Percentiles rank a stretch among this genome's conserved stretches.
Conservation (phyloP, 192 early-diverging fungal genomes). For the Coemansia sp. region DNA sequence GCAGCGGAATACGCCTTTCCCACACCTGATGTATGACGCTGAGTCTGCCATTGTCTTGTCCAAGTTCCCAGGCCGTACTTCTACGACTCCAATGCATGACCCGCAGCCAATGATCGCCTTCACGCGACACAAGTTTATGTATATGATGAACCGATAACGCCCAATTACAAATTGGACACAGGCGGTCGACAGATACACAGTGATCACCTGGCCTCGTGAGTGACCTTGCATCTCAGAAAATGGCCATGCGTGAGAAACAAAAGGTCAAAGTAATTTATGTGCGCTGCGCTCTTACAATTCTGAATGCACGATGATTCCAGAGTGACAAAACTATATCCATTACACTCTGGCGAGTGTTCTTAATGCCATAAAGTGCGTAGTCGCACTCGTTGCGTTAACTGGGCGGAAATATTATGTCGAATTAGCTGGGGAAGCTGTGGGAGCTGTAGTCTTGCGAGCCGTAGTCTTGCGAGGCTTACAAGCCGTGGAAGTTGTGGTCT, state of each 20-base stretch:
- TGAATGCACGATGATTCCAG: no score
- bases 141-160: background rate
- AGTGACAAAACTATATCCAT: no score
- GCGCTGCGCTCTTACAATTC: no score
- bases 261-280: background rate
- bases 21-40: background rate
- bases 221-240: background rate
- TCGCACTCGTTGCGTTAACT: no score
- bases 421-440: no score
- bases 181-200: background rate
- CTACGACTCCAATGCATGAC: background rate
- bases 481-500: no score
- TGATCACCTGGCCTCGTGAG: background rate
- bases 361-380: no score
- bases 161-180: slow-evolving; percentile 4
- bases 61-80: no score
- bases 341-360: no score
- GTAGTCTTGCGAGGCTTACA: no score
- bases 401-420: no score
- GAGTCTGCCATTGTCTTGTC: background rate
- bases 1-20: background rate
- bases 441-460: no score
- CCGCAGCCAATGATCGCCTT: slow-evolving; percentile 9
- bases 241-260: slow-evolving; percentile 7
- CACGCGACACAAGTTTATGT: background rate